Percentiles rank a stretch among this genome's conserved stretches.
Evolutionary conservation across 192 early-diverging fungal species (phyloP).

Genomic region (Gigaspora rosea): DNA sequence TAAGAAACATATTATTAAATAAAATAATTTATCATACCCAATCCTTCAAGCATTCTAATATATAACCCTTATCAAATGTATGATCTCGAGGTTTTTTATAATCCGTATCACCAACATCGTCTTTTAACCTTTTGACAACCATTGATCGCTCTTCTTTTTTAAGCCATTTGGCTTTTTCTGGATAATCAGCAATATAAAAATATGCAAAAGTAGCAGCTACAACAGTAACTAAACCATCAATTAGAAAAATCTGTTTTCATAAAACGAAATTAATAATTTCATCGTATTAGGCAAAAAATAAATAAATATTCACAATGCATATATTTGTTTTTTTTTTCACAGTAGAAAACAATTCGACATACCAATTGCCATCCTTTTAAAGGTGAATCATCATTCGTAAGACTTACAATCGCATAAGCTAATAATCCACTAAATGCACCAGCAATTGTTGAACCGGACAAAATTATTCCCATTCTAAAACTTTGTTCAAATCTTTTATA

Average conservation of each 20-base stretch:
- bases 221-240: slow-evolving; percentile 58
- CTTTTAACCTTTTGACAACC: slow-evolving; percentile 44
- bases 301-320: slow-evolving; percentile 1
- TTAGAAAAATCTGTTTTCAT: slow-evolving; percentile 55
- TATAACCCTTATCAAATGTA: slow-evolving; percentile 54
- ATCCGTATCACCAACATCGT: slow-evolving; percentile 45
- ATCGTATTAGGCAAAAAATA: slow-evolving; percentile 26
- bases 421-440: slow-evolving; percentile 65
- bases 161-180: slow-evolving; percentile 49
- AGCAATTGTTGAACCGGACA: slow-evolving; percentile 53
- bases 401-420: slow-evolving; percentile 62
- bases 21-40: slow-evolving; percentile 43
- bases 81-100: slow-evolving; percentile 38
- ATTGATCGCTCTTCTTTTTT: slow-evolving; percentile 47
- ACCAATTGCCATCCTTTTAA: slow-evolving; percentile 59
- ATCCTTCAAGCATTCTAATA: slow-evolving; percentile 50
- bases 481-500: slow-evolving; percentile 59
- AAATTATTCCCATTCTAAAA: slow-evolving; percentile 57
- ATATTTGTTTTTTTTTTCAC: background rate
- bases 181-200: slow-evolving; percentile 54
- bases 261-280: background rate
- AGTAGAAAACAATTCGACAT: background rate
- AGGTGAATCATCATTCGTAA: slow-evolving; percentile 51
- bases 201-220: slow-evolving; percentile 43
- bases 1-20: background rate